Percentiles rank a stretch among this genome's conserved stretches.
Evolutionary conservation across 2,329 filamentous ascomycete species (phyloP).

Genomic region (Stagonosporopsis vannaccii): DNA sequence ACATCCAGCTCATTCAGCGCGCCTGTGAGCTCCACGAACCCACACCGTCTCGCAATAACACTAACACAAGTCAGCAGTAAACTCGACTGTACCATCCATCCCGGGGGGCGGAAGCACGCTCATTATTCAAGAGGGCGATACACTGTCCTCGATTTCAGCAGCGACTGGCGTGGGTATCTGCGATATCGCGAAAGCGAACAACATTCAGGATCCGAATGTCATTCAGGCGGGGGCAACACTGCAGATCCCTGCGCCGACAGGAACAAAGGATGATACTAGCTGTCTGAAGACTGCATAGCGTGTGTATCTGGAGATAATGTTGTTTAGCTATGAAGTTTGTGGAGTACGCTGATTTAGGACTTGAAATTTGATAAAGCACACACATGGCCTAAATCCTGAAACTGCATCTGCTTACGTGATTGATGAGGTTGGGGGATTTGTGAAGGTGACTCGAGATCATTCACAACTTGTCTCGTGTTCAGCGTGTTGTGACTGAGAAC

Average conservation of each 20-base stretch:
- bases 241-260: slow-evolving; percentile 10
- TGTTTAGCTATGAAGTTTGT: not conserved
- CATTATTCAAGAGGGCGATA: slow-evolving; percentile 8
- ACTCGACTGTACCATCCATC: not conserved
- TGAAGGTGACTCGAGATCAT: not conserved
- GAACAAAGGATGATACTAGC: slow-evolving; percentile 1
- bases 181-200: slow-evolving; percentile 17
- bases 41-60: not conserved
- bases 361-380: not conserved
- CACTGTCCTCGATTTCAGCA: slow-evolving; percentile 12
- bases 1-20: slow-evolving; percentile 5
- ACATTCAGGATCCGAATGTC: slow-evolving; percentile 6
- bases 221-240: slow-evolving; percentile 10
- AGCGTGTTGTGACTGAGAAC: no score
- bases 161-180: slow-evolving; percentile 14
- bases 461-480: no score
- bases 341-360: not conserved
- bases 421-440: not conserved
- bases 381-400: not conserved
- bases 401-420: not conserved
- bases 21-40: not conserved
- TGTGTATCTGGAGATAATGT: not conserved
- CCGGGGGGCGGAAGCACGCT: not conserved
- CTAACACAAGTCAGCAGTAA: not conserved
- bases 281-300: not conserved